These are phyloP conservation scores for Chytriomyces confervae DNA, from an alignment of 192 early-diverging fungal species.

Conservation along the genomic window DNA sequence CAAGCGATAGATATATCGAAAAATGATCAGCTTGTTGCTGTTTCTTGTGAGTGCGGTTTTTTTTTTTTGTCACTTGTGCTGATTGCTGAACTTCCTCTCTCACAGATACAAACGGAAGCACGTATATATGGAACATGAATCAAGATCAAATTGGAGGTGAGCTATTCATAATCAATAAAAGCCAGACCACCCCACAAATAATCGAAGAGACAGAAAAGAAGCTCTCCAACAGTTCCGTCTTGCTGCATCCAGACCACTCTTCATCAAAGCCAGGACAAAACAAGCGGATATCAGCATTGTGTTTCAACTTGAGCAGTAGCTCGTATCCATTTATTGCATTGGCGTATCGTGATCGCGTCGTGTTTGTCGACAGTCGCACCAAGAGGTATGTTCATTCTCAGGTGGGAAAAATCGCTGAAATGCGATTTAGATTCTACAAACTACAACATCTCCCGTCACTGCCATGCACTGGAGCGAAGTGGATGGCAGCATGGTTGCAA, in stretches of 20 bases:
- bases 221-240: background rate
- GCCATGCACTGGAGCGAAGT: constrained; percentile 30
- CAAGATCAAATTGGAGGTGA: constrained; percentile 1
- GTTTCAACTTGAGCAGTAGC: background rate
- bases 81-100: background rate
- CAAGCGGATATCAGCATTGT: constrained; percentile 3
- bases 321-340: constrained; percentile 4
- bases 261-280: background rate
- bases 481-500: background rate
- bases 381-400: constrained; percentile 18
- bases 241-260: background rate
- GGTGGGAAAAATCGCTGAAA: too few species aligned
- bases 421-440: background rate
- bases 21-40: constrained; percentile 26
- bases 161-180: background rate
- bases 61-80: background rate
- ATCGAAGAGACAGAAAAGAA: background rate
- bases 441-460: background rate
- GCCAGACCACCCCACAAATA: too few species aligned
- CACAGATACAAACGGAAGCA: constrained; percentile 22
- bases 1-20: constrained; percentile 3
- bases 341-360: constrained; percentile 21
- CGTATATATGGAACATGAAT: constrained; percentile 25
- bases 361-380: constrained; percentile 10
- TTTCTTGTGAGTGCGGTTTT: constrained; percentile 4